Evolutionary conservation across 2,329 filamentous ascomycete species (phyloP).

Genomic region (Ceratocystiopsis sp.): DNA sequence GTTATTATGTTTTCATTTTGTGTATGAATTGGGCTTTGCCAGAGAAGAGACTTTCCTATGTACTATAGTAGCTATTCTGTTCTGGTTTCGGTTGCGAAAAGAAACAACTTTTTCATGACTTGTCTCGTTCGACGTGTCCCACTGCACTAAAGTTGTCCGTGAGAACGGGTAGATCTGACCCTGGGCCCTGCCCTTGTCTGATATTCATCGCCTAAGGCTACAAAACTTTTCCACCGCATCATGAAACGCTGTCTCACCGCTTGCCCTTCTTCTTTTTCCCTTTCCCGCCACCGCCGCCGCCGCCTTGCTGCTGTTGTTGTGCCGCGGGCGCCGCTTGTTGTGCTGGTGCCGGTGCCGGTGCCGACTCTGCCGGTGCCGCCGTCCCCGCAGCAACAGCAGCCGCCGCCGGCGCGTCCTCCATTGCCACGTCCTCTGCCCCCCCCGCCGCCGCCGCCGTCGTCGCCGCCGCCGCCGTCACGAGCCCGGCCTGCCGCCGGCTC

Average conservation of each 20-base stretch:
- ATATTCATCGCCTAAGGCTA: background rate
- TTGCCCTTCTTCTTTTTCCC: slow-evolving; percentile 61
- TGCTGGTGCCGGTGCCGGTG: slow-evolving; percentile 9
- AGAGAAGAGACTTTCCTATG: too few relatives aligned
- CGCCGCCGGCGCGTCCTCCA: slow-evolving; percentile 16
- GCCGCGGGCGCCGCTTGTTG: slow-evolving; percentile 1
- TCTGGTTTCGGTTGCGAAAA: too few relatives aligned
- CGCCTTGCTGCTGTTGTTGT: slow-evolving; percentile 14
- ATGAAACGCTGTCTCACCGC: slow-evolving; percentile 25
- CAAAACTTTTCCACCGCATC: background rate
- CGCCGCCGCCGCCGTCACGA: slow-evolving; percentile 19
- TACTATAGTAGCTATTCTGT: too few relatives aligned
- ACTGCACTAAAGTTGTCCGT: too few relatives aligned
- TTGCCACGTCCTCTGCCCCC: slow-evolving; percentile 17
- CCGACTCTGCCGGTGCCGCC: slow-evolving; percentile 16
- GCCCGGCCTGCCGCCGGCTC: slow-evolving; percentile 49
- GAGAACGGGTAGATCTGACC: too few relatives aligned
- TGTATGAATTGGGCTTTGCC: too few relatives aligned
- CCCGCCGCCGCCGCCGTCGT: slow-evolving; percentile 23
- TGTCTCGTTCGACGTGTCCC: too few relatives aligned
- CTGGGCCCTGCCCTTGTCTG: too few relatives aligned
- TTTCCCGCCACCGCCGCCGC: slow-evolving; percentile 26
- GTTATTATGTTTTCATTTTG: background rate
- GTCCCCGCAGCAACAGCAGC: slow-evolving; percentile 1
- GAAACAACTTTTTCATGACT: too few relatives aligned